Evolutionary conservation across 2,329 filamentous ascomycete species (phyloP), one percentile per base, ranked within the genome.

Genomic region (Polytolypa hystricis): DNA sequence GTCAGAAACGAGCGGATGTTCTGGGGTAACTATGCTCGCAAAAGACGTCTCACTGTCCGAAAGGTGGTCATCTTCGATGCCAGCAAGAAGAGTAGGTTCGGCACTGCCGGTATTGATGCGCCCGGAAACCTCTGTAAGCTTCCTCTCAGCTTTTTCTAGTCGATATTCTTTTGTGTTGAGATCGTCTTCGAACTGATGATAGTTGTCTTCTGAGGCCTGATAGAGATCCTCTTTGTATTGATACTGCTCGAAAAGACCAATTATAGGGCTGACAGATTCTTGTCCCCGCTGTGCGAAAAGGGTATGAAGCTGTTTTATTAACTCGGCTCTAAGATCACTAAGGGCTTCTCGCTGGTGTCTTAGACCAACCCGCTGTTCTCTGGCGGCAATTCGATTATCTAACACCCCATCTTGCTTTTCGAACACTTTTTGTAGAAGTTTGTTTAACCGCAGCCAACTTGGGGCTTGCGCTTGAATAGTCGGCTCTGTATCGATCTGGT

Each of bases 191-290:
- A 35, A 17, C 25, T 18, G 14, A 16, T n/a, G 23, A 19, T 28
- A 29, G 23, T 35, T 16, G 33, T 29, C 33, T 19, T 29, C 33
- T 9, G 20, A 17, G 23, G 12, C n/a, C 28, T 17, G 33, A 14
- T 35, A 35, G 21, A 6, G 8, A 17, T 29, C 23, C n/a, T 21
- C 21, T 12, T 27, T 25, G 10, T 15, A 3, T 9, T 29, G 12
- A 29, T 19, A 35, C 4, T 5, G 15, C 25, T 35, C 14, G 19
- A 35, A 35, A 16, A 29, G 25, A 17, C n/a, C 5, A 10, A 29
- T 17, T 4, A 35, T 11, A 4, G 25, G 33, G 14, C 20, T 18
- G 14, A 20, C n/a, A n/a, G 19, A 5, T 5, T 12, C 15, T 18
- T 20, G 33, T 5, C 9, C 10, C 8, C 10, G 10, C 16, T 28